Percentiles rank a stretch among this genome's conserved stretches.
Conservation (phyloP, 1,284 basidiomycete species). For the Irpex rosettiformis region DNA sequence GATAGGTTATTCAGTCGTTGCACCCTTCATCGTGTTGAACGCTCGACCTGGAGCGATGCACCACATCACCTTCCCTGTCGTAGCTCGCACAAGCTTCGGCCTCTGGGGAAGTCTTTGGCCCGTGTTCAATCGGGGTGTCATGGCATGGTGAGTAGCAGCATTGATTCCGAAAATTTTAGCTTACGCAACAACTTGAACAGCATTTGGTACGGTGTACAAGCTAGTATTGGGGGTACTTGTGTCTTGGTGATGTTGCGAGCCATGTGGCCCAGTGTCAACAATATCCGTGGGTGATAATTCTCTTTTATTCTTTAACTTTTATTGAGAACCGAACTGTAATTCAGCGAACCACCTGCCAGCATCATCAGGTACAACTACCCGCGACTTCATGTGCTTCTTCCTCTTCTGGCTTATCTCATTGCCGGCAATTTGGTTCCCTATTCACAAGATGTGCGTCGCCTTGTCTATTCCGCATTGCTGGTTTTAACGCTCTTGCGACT, state of each 20-base stretch:
- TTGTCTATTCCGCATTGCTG: conserved; percentile 6
- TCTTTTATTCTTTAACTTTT: conserved; percentile 3
- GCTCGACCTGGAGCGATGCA: conserved; percentile 80
- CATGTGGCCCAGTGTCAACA: conserved; percentile 71
- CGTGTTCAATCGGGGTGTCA: conserved; percentile 75
- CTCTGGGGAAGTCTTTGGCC: conserved; percentile 84
- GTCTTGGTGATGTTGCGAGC: conserved; percentile 68
- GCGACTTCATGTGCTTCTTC: conserved; percentile 80
- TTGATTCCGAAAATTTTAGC: conserved; percentile 11
- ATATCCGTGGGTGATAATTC: conserved; percentile 49
- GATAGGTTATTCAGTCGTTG: conserved; percentile 71
- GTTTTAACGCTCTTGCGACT: not conserved
- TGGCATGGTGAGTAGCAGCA: conserved; percentile 77
- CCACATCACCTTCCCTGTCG: conserved; percentile 80
- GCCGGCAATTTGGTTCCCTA: conserved; percentile 77
- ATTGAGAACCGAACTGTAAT: conserved; percentile 1
- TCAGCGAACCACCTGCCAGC: conserved; percentile 67
- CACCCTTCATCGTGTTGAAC: conserved; percentile 75
- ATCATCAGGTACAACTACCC: conserved; percentile 66
- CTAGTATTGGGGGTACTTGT: conserved; percentile 79
- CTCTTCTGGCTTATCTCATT: conserved; percentile 83
- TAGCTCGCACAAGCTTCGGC: conserved; percentile 75
- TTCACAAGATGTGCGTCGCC: conserved; percentile 67
- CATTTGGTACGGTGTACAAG: conserved; percentile 80
- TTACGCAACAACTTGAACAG: conserved; percentile 25